Evolutionary conservation across 139 green algal genomes (phyloP), one percentile per base, ranked within the genome.

Genomic region (Haematococcus lacustris): DNA sequence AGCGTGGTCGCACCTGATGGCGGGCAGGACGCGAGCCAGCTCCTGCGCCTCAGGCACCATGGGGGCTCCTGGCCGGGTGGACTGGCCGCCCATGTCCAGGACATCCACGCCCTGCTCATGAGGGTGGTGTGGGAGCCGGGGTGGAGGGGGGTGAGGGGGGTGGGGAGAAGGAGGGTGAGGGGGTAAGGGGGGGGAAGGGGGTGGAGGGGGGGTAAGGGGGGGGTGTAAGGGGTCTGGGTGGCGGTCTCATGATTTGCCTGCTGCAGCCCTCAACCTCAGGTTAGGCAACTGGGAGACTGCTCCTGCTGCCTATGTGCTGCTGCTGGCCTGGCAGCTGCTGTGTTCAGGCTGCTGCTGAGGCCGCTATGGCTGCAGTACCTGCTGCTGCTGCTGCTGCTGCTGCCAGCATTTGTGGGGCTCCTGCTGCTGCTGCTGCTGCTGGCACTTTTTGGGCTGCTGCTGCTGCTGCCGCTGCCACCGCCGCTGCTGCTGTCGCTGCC

Each of bases 1-100:
- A n/a, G n/a, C n/a, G n/a, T n/a, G n/a, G n/a, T n/a, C 64, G 3
- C 34, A 91, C 88, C 84, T 72, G 23, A 98, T 85, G 0, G 96
- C 85, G 0, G 94, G 94, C n/a, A 97, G 4, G 3, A 98, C 87
- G 1, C 94, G 80, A 32, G 66, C 68, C 30, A 79, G 30, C 86
- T 98, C 94, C 71, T 94, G 85, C 71, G 88, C 73, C 0, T 81
- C 53, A 47, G 38, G 51, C 17, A 98, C 6, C 17, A 51, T 59
- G 3, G 43, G 35, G 5, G 93, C 87, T 0, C 88, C 89, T 0
- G 94, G 95, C 17, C 94, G 82, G 1, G 95, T 99, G 60, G 88
- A 96, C 80, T 99, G 95, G 0, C 95, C 95, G 1, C 95, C 95
- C 1, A 98, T 74, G 72, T 99, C 95, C 0, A 99, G 70, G n/a